These are phyloP conservation scores for Talaromyces thailandensis DNA, from an alignment of 495 filamentous ascomycete species.

Conservation along the genomic window DNA sequence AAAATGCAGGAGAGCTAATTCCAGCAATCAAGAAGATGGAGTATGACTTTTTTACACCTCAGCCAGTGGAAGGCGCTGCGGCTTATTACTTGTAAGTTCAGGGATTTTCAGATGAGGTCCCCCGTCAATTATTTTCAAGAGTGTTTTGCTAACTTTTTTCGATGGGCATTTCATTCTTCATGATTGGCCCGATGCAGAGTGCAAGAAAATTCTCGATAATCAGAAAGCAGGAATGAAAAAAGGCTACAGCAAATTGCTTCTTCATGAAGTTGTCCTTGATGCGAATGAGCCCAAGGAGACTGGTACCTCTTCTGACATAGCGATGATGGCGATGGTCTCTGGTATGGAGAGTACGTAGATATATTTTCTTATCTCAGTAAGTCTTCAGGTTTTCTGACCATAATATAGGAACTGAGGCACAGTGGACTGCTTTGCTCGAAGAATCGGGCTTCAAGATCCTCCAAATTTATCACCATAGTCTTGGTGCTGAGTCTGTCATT, in stretches of 20 bases:
- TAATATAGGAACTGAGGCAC: background rate
- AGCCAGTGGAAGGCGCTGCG: slow-evolving; percentile 32
- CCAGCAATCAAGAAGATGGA: slow-evolving; percentile 13
- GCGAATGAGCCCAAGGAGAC: background rate
- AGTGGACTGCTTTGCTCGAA: background rate
- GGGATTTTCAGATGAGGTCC: no score
- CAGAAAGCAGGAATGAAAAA: slow-evolving; percentile 36
- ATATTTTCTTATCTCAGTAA: background rate
- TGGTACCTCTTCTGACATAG: background rate
- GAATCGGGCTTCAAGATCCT: background rate
- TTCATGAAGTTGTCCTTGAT: slow-evolving; percentile 39
- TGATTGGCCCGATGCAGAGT: slow-evolving; percentile 40
- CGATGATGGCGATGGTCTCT: slow-evolving; percentile 2
- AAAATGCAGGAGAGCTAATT: slow-evolving; percentile 11
- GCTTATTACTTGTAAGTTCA: slow-evolving; percentile 21
- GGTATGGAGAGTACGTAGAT: background rate
- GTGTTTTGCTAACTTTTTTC: background rate
- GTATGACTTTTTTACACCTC: slow-evolving; percentile 44
- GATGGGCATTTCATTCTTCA: slow-evolving; percentile 33
- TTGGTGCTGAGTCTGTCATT: slow-evolving; percentile 1
- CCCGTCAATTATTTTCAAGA: background rate
- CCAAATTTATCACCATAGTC: background rate
- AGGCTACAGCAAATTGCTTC: slow-evolving; percentile 38
- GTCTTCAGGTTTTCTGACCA: background rate
- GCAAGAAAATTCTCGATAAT: slow-evolving; percentile 30